Conservation (phyloP, 768 basidiomycete genomes). For the Pisolithus tinctorius region DNA sequence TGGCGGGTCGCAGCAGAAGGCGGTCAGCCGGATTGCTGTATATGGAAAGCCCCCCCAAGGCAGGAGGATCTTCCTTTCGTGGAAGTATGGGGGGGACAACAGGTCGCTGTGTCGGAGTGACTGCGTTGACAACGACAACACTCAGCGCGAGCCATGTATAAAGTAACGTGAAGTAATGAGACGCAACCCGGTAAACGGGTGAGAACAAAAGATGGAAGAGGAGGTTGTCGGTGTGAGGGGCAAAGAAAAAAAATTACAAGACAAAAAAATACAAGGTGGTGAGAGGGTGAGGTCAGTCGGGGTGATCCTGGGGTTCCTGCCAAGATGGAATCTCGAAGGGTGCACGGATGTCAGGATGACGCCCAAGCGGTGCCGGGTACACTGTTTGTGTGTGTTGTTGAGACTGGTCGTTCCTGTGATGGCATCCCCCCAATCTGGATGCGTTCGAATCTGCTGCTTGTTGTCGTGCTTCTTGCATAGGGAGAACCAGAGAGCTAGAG, state of each 20-base stretch:
- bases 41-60: not conserved
- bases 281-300: not conserved
- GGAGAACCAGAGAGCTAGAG: too few relatives aligned
- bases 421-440: not conserved
- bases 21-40: not conserved
- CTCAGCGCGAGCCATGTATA: not conserved
- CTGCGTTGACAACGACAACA: not conserved
- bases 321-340: conserved; percentile 2
- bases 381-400: conserved; percentile 9
- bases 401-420: conserved; percentile 19
- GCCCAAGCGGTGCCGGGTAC: conserved; percentile 22
- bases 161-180: not conserved
- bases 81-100: not conserved
- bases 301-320: conserved; percentile 9
- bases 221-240: not conserved
- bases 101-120: not conserved
- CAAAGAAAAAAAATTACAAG: not conserved
- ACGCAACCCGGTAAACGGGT: not conserved
- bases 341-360: conserved; percentile 9
- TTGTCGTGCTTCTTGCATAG: conserved; percentile 2
- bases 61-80: not conserved
- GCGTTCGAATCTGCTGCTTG: not conserved
- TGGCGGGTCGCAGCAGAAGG: not conserved
- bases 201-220: not conserved
- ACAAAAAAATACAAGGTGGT: not conserved